Percentiles rank a stretch among this genome's conserved stretches.
Evolutionary conservation across 2,329 filamentous ascomycete genomes (phyloP).

Genomic region (Calonectria naviculata): DNA sequence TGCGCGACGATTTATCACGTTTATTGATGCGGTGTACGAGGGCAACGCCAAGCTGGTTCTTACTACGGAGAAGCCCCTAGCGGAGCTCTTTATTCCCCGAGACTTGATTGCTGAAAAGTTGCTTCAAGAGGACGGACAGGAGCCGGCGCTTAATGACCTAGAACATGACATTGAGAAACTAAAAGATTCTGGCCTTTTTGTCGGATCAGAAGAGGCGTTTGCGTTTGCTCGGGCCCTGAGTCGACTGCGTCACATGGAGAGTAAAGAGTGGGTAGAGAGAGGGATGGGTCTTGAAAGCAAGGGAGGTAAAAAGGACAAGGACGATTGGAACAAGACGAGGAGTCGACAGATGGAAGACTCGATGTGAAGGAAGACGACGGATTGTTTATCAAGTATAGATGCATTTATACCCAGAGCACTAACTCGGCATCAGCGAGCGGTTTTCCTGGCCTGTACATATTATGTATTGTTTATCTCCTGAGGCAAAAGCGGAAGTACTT

Average conservation of each 20-base stretch:
- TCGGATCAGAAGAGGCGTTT: conserved; percentile 95
- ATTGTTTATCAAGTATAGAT: conserved; percentile 21
- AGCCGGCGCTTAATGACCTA: conserved; percentile 87
- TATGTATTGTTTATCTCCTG: too few relatives aligned
- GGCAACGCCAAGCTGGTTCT: conserved; percentile 92
- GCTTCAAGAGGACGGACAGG: conserved; percentile 60
- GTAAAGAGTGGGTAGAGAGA: conserved; percentile 92
- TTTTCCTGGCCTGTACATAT: conserved; percentile 39
- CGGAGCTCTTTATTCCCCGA: conserved; percentile 85
- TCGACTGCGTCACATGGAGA: conserved; percentile 91
- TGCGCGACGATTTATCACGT: conserved; percentile 94
- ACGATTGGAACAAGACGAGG: conserved; percentile 73
- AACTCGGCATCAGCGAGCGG: conserved; percentile 39
- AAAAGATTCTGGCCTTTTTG: conserved; percentile 88
- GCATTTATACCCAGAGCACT: conserved; percentile 44
- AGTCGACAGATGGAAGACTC: conserved; percentile 76
- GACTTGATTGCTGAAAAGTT: conserved; percentile 72
- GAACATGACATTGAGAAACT: conserved; percentile 86
- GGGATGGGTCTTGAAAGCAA: conserved; percentile 74
- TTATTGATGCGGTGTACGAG: conserved; percentile 97
- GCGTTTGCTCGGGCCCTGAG: conserved; percentile 92
- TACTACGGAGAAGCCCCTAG: conserved; percentile 86
- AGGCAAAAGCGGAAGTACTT: too few relatives aligned
- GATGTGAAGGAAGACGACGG: conserved; percentile 56
- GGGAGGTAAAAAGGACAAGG: conserved; percentile 73